A percentile compares a stretch with the other conserved stretches of the same genome.
These are phyloP conservation scores for Yamadazyma insecticola DNA, from an alignment of 805 yeast genomes.

Conservation along the genomic window DNA sequence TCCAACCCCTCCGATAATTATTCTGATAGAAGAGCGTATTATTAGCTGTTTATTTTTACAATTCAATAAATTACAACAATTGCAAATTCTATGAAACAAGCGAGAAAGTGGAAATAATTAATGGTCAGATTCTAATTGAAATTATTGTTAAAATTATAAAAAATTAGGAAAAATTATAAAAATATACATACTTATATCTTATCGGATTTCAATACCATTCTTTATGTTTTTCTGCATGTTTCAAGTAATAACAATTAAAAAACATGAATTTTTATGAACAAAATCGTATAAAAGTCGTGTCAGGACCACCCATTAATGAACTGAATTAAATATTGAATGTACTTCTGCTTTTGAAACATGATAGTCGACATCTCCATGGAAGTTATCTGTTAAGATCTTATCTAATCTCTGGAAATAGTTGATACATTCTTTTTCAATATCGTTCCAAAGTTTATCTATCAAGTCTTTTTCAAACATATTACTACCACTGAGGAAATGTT, in stretches of 20 bases:
- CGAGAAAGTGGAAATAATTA: too few relatives aligned
- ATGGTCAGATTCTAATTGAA: too few relatives aligned
- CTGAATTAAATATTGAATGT: conserved; percentile 45
- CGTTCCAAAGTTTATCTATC: conserved; percentile 62
- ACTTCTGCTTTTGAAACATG: conserved; percentile 53
- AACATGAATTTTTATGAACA: too few relatives aligned
- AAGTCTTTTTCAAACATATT: conserved; percentile 49
- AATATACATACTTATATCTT: too few relatives aligned
- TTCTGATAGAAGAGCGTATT: conserved; percentile 4
- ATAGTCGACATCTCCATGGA: conserved; percentile 50
- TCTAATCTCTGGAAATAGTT: conserved; percentile 51
- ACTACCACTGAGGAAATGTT: conserved; percentile 43
- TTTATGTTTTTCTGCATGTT: too few relatives aligned
- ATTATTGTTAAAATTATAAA: too few relatives aligned
- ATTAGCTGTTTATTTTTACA: conserved; percentile 1
- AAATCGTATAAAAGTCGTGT: too few relatives aligned
- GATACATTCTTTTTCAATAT: conserved; percentile 61
- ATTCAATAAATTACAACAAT: background rate
- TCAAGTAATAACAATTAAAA: too few relatives aligned
- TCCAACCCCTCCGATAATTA: too few relatives aligned
- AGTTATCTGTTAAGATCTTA: conserved; percentile 46
- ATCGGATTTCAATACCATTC: too few relatives aligned
- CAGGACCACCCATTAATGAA: conserved; percentile 8
- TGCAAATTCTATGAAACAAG: too few relatives aligned
- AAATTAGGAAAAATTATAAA: too few relatives aligned